Base-by-base conservation (phyloP, 352 stramenopile species). In the Phytopythium vexans region DNA sequence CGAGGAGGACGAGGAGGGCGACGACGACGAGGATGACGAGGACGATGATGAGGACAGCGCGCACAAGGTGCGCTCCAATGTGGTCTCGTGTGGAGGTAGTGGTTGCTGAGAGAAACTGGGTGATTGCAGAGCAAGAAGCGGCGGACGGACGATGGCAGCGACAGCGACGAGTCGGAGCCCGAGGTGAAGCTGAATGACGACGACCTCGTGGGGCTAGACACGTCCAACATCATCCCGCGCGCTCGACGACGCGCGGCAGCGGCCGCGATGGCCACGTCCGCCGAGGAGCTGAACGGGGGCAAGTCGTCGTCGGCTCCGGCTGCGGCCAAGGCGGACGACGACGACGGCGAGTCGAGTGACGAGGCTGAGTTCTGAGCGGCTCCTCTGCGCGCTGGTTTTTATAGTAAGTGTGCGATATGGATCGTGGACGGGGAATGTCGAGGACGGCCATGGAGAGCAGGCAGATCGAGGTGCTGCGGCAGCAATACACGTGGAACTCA, bases 111-210 rank as follows among this genome's bases (percentile, higher is more conserved):
- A 12, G 6, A 33, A 14, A n/a, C 77, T 27, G 21, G 2, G 21
- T 27, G 21, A 27, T 27, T 27, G 21, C 21, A 27, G 74, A 64
- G 56, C 33, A 92, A 92, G 64, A 88, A 89, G 69, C 77, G 74
- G 53, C 76, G 76, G 70, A 84, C 73, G 43, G 76, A 75, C 54
- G 76, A 89, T 46, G 80, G 88, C 41, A 74, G 74, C 32, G 82
- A 78, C 8, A 75, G 77, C 45, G 70, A 77, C 40, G 78, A 83
- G 47, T 89, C 81, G 49, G 84, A 92, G 41, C 58, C 70, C 1
- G 74, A 92, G 45, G 68, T 94, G 44, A 94, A 89, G 66, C 71
- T 94, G 53, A 94, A 88, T 56, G 76, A 92, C 41, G 84, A 94
- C 72, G 84, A 94, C 54, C 84, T 92, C 8, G 70, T 92, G 33